phyloP scores from a whole-genome alignment of 352 stramenopile genomes.

The Globisporangium takayamanum region DNA sequence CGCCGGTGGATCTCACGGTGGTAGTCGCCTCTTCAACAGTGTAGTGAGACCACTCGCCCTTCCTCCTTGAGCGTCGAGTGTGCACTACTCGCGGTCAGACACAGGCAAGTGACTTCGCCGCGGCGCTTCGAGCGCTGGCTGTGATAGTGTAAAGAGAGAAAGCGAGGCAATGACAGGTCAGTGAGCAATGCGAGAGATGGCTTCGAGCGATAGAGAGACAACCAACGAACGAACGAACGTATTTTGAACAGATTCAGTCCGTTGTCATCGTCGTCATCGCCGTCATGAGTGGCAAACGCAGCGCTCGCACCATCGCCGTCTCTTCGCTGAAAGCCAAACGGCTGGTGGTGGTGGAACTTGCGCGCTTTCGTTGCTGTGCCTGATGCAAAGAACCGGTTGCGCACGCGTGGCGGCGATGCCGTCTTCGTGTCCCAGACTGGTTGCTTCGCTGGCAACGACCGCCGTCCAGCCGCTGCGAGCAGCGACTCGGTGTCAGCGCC shows the following conservation, averaged over 20 bases:
- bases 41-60: no score
- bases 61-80: neutral
- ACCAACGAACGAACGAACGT: neutral
- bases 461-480: constrained; percentile 1
- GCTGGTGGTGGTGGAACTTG: neutral
- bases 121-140: constrained; percentile 18
- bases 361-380: constrained; percentile 2
- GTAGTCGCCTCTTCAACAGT: no score
- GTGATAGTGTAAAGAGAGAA: neutral
- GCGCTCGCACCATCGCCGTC: neutral
- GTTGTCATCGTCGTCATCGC: constrained; percentile 13
- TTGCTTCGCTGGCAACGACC: constrained; percentile 12
- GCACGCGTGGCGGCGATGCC: constrained; percentile 23
- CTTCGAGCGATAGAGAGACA: no score
- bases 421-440: constrained; percentile 21
- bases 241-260: constrained; percentile 6
- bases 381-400: constrained; percentile 27
- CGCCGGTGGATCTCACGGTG: no score
- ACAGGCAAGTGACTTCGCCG: constrained; percentile 20
- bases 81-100: no score
- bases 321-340: neutral
- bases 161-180: neutral
- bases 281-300: neutral
- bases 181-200: neutral
- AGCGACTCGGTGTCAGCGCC: neutral